Evolutionary conservation across 352 stramenopile species (phyloP).

Genomic region (Plasmopara muralis): DNA sequence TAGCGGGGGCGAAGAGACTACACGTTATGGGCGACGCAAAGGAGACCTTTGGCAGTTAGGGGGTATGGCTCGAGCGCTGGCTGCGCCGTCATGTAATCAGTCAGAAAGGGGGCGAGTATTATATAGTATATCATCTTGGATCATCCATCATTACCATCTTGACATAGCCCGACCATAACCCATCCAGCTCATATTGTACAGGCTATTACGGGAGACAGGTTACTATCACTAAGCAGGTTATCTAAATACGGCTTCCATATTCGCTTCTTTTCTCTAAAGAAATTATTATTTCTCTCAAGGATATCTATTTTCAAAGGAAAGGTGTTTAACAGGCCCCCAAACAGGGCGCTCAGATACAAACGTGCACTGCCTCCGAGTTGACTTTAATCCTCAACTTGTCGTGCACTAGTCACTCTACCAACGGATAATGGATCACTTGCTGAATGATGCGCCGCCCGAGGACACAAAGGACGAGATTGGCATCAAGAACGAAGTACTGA

Average conservation of each 20-base stretch:
- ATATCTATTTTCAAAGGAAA: not conserved
- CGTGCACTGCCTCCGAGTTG: not conserved
- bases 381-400: not conserved
- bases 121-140: not conserved
- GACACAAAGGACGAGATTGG: conserved; percentile 5
- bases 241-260: not conserved
- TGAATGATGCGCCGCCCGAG: conserved; percentile 25
- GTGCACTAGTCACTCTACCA: not conserved
- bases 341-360: not conserved
- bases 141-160: not conserved
- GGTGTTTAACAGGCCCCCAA: not conserved
- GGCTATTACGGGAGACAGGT: not conserved
- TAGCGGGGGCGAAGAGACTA: too few species aligned
- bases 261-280: too few species aligned
- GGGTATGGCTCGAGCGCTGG: not conserved
- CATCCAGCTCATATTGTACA: not conserved
- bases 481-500: conserved; percentile 8
- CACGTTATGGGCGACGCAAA: too few species aligned
- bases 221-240: not conserved
- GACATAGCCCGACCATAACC: not conserved
- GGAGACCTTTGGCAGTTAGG: too few species aligned
- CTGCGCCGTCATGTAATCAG: not conserved
- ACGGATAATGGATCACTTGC: conserved; percentile 25
- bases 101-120: not conserved
- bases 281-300: not conserved